Percentiles rank a stretch among this genome's conserved stretches.
phyloP scores from a whole-genome alignment of 306 rosid genomes.

The Lathyrus aphaca region DNA sequence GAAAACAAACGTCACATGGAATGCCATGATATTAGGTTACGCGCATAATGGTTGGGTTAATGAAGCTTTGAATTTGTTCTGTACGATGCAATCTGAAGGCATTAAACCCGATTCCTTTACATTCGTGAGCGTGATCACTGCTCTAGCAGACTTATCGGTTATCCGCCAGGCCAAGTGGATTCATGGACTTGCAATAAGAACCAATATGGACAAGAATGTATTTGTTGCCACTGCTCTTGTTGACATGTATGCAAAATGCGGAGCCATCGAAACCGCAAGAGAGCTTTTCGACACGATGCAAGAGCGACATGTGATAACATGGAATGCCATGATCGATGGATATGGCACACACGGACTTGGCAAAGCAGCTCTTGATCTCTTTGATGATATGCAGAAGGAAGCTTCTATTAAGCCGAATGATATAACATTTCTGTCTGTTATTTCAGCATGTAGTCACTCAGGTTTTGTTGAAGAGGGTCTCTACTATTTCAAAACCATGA shows the following conservation, averaged over 20 bases:
- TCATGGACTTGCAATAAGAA: constrained; percentile 77
- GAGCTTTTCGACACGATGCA: constrained; percentile 72
- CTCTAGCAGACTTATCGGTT: constrained; percentile 82
- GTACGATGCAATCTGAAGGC: constrained; percentile 63
- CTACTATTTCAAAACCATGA: too few species aligned
- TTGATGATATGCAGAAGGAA: constrained; percentile 63
- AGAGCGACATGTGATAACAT: constrained; percentile 80
- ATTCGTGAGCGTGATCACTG: constrained; percentile 79
- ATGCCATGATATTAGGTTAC: constrained; percentile 88
- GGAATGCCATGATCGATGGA: constrained; percentile 95
- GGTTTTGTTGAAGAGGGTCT: too few species aligned
- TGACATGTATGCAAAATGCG: constrained; percentile 85
- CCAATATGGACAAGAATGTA: constrained; percentile 65
- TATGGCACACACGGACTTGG: constrained; percentile 92
- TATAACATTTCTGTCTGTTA: constrained; percentile 65
- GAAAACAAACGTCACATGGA: constrained; percentile 83
- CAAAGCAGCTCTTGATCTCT: constrained; percentile 63
- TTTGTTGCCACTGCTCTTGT: constrained; percentile 82
- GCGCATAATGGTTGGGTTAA: constrained; percentile 72
- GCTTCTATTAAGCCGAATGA: constrained; percentile 62
- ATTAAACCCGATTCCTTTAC: constrained; percentile 82
- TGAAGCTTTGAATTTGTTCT: constrained; percentile 67
- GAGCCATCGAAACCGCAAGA: constrained; percentile 72
- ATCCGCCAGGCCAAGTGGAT: constrained; percentile 92
- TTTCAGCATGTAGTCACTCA: too few species aligned